Conservation (phyloP, 192 early-diverging fungal genomes). For the Funneliformis mosseae region DNA sequence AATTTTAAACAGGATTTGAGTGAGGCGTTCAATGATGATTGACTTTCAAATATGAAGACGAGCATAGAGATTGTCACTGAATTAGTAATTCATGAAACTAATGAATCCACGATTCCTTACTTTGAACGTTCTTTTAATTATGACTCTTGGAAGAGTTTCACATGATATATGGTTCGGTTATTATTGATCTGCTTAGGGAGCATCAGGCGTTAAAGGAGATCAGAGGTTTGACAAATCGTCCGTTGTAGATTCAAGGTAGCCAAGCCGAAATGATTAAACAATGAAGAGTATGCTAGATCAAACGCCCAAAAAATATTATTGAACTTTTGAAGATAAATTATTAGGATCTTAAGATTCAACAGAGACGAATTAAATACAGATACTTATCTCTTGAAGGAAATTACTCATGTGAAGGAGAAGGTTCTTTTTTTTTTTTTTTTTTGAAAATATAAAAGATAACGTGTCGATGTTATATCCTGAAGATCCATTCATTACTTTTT, state of each 20-base stretch:
- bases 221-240: conserved; percentile 27
- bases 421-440: no score
- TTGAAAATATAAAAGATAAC: conserved; percentile 26
- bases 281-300: conserved; percentile 17
- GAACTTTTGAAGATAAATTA: conserved; percentile 30
- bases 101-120: conserved; percentile 27
- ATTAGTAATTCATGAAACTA: conserved; percentile 20
- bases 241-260: conserved; percentile 25
- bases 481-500: conserved; percentile 25
- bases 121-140: conserved; percentile 9
- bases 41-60: conserved; percentile 30
- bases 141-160: conserved; percentile 24
- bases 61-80: conserved; percentile 21
- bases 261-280: conserved; percentile 21
- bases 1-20: conserved; percentile 99
- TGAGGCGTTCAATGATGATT: conserved; percentile 98
- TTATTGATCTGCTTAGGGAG: conserved; percentile 10
- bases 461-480: conserved; percentile 7
- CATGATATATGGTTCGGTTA: conserved; percentile 21
- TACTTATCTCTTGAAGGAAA: conserved; percentile 5
- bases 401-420: neutral
- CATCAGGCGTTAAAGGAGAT: conserved; percentile 8
- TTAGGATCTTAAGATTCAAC: conserved; percentile 26
- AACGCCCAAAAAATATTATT: conserved; percentile 23
- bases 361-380: conserved; percentile 26